Percentiles rank a stretch among this genome's conserved stretches.
Evolutionary conservation across 495 filamentous ascomycete genomes (phyloP).

Genomic region (Tetracladium marchalianum): DNA sequence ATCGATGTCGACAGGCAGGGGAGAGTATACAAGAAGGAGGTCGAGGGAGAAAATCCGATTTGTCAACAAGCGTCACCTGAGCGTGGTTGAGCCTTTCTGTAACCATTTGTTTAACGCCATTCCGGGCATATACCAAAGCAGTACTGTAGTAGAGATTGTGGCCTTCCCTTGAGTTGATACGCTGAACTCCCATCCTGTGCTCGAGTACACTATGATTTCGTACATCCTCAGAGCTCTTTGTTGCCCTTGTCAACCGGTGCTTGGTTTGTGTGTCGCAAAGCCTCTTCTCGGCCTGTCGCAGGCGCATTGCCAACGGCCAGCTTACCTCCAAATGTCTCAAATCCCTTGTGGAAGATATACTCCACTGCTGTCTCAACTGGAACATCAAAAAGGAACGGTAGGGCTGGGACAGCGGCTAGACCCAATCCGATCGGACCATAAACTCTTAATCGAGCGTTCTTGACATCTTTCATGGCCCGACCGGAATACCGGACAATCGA

Average conservation of each 20-base stretch:
- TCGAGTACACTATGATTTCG: no score
- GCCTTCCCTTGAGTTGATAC: no score
- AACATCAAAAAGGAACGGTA: slow-evolving; percentile 86
- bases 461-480: slow-evolving; percentile 64
- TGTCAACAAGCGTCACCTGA: no score
- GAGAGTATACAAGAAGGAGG: no score
- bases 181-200: no score
- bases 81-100: no score
- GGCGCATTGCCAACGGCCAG: slow-evolving; percentile 36
- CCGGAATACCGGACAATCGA: slow-evolving; percentile 82
- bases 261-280: slow-evolving; percentile 32
- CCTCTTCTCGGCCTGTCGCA: slow-evolving; percentile 44
- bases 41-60: no score
- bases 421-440: slow-evolving; percentile 91
- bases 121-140: no score
- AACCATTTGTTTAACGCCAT: no score
- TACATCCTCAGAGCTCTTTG: no score
- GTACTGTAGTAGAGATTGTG: no score
- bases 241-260: slow-evolving; percentile 28
- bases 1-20: no score
- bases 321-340: slow-evolving; percentile 59
- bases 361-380: slow-evolving; percentile 87
- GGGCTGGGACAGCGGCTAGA: slow-evolving; percentile 74
- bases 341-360: slow-evolving; percentile 75
- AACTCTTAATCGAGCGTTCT: slow-evolving; percentile 63